Percentiles rank a stretch among this genome's conserved stretches.
Evolutionary conservation across 176 grass and related monocot species (phyloP).

Genomic region (Elymus sibiricus): DNA sequence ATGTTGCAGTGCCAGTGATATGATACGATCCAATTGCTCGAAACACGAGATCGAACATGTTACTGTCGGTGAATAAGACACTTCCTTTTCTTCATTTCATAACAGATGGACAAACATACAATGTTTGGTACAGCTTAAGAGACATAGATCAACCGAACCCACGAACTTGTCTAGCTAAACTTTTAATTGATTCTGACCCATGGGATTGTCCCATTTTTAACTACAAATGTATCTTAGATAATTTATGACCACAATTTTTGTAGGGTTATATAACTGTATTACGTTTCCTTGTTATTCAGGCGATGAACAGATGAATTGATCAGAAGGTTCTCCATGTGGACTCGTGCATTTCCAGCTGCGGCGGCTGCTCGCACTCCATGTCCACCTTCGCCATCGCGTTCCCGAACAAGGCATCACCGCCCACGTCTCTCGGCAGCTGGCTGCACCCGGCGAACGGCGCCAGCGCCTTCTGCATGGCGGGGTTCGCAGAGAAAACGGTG

Average conservation of each 20-base stretch:
- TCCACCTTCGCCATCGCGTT: slow-evolving; percentile 35
- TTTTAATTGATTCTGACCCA: neutral
- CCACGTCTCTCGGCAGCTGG: slow-evolving; percentile 27
- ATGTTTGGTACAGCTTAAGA: neutral
- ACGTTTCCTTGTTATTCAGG: neutral
- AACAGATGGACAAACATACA: neutral
- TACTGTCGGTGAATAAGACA: neutral
- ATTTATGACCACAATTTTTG: neutral
- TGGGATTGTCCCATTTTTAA: neutral
- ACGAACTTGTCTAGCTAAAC: neutral
- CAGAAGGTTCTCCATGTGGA: slow-evolving; percentile 64
- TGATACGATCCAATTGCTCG: too few species aligned
- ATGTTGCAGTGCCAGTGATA: too few species aligned
- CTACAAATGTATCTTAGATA: neutral
- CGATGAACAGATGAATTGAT: neutral
- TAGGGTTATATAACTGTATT: neutral
- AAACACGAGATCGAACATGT: too few species aligned
- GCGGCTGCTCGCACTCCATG: slow-evolving; percentile 40
- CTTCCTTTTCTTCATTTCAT: neutral
- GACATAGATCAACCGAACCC: neutral
- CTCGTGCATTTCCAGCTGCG: slow-evolving; percentile 45
- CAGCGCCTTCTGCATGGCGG: slow-evolving; percentile 37
- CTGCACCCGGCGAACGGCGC: slow-evolving; percentile 27
- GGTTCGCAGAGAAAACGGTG: slow-evolving; percentile 43
- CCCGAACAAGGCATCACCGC: slow-evolving; percentile 36